Percentiles rank a stretch among this genome's conserved stretches.
Conservation (phyloP, 768 basidiomycete species). For the Terana coerulea region DNA sequence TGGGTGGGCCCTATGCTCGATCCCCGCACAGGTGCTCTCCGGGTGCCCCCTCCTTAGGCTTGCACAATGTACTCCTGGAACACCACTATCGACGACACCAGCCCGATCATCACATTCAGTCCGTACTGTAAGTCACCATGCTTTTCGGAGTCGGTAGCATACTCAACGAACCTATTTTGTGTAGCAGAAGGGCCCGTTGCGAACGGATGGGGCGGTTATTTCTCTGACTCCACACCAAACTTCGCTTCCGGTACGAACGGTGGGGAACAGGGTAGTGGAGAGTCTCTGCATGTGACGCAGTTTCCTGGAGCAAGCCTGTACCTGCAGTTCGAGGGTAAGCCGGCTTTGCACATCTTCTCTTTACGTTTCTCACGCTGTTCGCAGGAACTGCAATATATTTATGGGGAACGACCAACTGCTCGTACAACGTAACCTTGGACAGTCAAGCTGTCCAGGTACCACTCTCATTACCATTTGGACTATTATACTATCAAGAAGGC, state of each 20-base stretch:
- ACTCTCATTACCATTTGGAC: conserved; percentile 14
- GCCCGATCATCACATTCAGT: conserved; percentile 16
- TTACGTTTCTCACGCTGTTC: neutral
- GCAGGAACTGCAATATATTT: conserved; percentile 66
- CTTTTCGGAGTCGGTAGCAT: neutral
- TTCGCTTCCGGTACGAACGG: neutral
- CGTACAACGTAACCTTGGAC: conserved; percentile 51
- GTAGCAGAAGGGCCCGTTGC: conserved; percentile 17
- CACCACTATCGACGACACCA: conserved; percentile 22
- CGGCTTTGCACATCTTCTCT: neutral
- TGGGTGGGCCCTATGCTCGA: too few relatives aligned
- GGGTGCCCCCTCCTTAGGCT: too few relatives aligned
- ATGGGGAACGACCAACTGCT: conserved; percentile 40
- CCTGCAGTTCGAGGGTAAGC: conserved; percentile 26
- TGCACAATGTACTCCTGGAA: conserved; percentile 19
- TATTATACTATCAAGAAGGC: conserved; percentile 44
- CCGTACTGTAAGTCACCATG: conserved; percentile 17
- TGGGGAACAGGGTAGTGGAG: conserved; percentile 10
- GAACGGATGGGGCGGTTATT: conserved; percentile 20
- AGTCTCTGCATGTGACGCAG: conserved; percentile 18
- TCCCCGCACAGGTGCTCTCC: too few relatives aligned
- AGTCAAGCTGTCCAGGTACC: conserved; percentile 21
- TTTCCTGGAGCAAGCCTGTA: conserved; percentile 22
- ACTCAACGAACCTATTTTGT: neutral
- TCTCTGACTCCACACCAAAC: conserved; percentile 10